Evolutionary conservation across 805 yeast genomes (phyloP).

Genomic region (Yarrowia deformans): DNA sequence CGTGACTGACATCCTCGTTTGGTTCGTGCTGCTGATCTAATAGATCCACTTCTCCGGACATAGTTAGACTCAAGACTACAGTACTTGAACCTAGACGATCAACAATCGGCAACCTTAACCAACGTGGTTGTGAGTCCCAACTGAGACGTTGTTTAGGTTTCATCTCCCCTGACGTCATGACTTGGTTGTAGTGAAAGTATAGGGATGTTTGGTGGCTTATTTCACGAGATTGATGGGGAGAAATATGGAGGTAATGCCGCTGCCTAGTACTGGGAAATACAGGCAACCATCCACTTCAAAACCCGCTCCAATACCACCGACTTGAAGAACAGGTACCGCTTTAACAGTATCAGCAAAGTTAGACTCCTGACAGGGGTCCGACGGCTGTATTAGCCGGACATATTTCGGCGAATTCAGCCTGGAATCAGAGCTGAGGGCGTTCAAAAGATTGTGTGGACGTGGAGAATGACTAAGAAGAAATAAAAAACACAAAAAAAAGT

Average conservation of each 20-base stretch:
- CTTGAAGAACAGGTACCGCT: background rate
- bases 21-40: no score
- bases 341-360: background rate
- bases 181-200: no score
- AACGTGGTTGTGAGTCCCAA: conserved; percentile 3
- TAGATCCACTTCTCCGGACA: background rate
- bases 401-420: background rate
- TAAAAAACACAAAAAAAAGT: background rate
- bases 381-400: background rate
- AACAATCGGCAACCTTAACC: conserved; percentile 30
- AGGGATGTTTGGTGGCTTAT: no score
- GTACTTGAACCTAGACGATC: conserved; percentile 16
- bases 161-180: conserved; percentile 28
- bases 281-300: no score
- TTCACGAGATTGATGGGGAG: no score
- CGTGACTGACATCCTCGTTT: no score
- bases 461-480: no score
- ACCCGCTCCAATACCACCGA: background rate
- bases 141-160: background rate
- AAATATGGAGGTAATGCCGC: no score
- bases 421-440: background rate
- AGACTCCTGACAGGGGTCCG: conserved; percentile 22
- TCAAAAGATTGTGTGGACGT: background rate
- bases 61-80: background rate
- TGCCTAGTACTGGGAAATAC: no score